These are phyloP conservation scores for Boehmeria nivea DNA, from an alignment of 306 rosid genomes.

Conservation along the genomic window DNA sequence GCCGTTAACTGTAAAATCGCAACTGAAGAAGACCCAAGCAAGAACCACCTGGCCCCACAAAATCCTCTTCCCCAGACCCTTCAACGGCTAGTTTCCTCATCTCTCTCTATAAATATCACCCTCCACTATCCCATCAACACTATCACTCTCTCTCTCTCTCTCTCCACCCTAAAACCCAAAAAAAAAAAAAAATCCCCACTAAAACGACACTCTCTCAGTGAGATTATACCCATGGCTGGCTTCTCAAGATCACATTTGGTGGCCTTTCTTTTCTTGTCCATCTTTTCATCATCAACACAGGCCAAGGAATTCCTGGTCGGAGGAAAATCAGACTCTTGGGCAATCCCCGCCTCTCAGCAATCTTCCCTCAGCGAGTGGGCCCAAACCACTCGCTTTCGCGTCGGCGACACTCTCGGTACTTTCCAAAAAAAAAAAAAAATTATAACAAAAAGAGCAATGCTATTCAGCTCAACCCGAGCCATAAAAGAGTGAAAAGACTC, in stretches of 20 bases:
- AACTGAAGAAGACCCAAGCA: not conserved
- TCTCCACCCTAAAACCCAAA: not conserved
- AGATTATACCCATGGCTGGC: constrained; percentile 33
- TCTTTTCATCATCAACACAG: constrained; percentile 25
- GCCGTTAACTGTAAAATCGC: constrained; percentile 5
- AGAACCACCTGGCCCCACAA: not conserved
- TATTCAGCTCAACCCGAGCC: too few relatives aligned
- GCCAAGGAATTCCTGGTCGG: constrained; percentile 68
- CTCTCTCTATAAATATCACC: constrained; percentile 29
- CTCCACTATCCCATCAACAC: not conserved
- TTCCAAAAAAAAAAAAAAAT: too few relatives aligned
- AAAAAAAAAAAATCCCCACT: not conserved
- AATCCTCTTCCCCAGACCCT: constrained; percentile 12
- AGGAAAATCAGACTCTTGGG: constrained; percentile 64
- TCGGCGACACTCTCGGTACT: constrained; percentile 72
- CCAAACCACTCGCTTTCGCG: constrained; percentile 45
- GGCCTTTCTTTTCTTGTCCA: constrained; percentile 35
- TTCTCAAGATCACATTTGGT: constrained; percentile 15
- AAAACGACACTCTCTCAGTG: not conserved
- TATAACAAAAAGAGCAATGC: too few relatives aligned
- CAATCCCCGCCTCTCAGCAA: constrained; percentile 60
- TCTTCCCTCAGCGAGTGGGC: constrained; percentile 80
- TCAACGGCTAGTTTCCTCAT: constrained; percentile 67
- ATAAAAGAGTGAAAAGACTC: too few relatives aligned
- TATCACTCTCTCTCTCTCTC: not conserved